Conservation (phyloP, 2,329 filamentous ascomycete genomes). For the Aspergillus arachidicola region DNA sequence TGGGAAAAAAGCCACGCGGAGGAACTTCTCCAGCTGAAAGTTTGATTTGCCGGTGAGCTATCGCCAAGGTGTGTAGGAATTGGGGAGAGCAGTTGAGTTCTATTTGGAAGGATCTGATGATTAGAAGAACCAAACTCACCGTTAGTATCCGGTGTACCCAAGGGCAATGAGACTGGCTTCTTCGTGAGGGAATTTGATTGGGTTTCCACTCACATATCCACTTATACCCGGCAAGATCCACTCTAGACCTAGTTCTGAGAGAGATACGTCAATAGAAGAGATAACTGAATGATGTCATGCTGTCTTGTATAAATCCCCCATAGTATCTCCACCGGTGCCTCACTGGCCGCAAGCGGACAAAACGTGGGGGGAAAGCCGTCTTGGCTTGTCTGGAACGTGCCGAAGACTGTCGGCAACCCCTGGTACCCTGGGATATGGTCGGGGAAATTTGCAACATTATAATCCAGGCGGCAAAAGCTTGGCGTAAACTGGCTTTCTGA, state of each 20-base stretch:
- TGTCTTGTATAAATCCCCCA: neutral
- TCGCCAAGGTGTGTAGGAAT: neutral
- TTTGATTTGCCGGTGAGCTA: neutral
- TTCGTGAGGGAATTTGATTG: neutral
- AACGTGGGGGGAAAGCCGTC: neutral
- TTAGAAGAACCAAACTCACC: neutral
- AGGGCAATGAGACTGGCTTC: no score
- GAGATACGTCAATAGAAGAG: neutral
- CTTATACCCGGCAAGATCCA: neutral
- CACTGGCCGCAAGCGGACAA: neutral
- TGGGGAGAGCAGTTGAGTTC: no score
- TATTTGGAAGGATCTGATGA: neutral
- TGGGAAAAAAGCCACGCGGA: slow-evolving; percentile 44
- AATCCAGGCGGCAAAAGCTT: neutral
- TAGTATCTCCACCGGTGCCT: neutral
- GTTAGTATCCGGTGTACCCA: neutral
- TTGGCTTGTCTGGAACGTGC: neutral
- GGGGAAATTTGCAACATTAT: neutral
- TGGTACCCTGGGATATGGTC: neutral
- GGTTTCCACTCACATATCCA: neutral
- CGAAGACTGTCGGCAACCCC: neutral
- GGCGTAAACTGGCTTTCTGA: neutral
- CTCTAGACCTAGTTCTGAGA: neutral
- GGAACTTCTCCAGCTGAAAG: neutral
- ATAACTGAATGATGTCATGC: neutral